Percentiles rank a stretch among this genome's conserved stretches.
These are phyloP conservation scores for Aureobasidium sp. DNA, from an alignment of 2,329 filamentous ascomycete genomes.

Conservation along the genomic window DNA sequence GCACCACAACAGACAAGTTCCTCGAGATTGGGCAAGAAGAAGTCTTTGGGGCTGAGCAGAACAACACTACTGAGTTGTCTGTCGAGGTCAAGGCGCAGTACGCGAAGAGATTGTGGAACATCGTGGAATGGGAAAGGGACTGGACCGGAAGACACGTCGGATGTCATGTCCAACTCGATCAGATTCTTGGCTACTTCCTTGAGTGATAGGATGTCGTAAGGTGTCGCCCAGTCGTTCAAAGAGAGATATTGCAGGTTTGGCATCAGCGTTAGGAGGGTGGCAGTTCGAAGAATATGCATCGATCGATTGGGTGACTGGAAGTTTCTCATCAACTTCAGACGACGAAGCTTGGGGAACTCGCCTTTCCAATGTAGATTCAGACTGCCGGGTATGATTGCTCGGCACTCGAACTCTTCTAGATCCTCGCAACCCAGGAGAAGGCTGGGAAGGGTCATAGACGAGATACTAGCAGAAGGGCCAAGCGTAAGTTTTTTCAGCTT, in stretches of 20 bases:
- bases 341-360: conserved; percentile 4
- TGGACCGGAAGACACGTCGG: not conserved
- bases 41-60: not conserved
- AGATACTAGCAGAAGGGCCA: not conserved
- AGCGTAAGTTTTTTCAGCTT: conserved; percentile 10
- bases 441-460: not conserved
- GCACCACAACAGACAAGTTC: conserved; percentile 7
- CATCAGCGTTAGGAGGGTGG: not conserved
- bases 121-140: not conserved
- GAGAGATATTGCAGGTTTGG: conserved; percentile 5
- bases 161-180: conserved; percentile 1
- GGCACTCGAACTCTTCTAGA: not conserved
- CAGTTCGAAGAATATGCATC: not conserved
- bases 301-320: not conserved
- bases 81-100: not conserved
- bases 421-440: conserved; percentile 3
- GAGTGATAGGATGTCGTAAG: not conserved
- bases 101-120: not conserved
- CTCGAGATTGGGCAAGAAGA: conserved; percentile 1
- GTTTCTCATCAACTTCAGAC: not conserved
- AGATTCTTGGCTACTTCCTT: not conserved
- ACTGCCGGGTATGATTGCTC: not conserved
- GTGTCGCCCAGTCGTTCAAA: not conserved
- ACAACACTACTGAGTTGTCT: not conserved
- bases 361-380: conserved; percentile 6